Evolutionary conservation across 2,329 filamentous ascomycete species (phyloP).

Genomic region (Lasiodiplodia citricola): DNA sequence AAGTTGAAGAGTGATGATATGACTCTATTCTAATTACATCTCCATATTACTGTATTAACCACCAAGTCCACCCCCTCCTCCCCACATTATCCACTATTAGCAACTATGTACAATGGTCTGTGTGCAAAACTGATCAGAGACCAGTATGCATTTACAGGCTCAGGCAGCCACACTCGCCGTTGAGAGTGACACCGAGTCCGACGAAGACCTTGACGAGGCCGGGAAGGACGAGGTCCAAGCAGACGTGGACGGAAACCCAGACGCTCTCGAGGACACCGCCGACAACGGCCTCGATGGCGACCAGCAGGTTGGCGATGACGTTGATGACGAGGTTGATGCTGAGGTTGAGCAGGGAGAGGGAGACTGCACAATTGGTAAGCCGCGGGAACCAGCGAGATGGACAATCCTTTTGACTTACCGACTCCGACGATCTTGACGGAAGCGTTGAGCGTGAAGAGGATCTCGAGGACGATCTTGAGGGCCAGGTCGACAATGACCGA

Average conservation of each 20-base stretch:
- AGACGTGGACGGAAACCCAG: not conserved
- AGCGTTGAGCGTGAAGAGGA: conserved; percentile 51
- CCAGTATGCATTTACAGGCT: not conserved
- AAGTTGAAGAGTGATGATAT: not conserved
- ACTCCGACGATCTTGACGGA: conserved; percentile 48
- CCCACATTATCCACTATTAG: not conserved
- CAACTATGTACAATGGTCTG: not conserved
- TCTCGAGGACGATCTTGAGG: conserved; percentile 53
- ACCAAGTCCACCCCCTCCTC: not conserved
- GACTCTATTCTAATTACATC: not conserved
- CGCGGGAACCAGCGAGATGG: not conserved
- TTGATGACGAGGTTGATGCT: conserved; percentile 22
- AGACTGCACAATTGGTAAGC: not conserved
- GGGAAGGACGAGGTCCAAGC: not conserved
- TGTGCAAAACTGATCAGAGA: not conserved
- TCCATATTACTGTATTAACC: not conserved
- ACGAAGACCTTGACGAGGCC: conserved; percentile 4
- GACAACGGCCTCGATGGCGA: conserved; percentile 5
- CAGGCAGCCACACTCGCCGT: conserved; percentile 13
- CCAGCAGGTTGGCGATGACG: conserved; percentile 25
- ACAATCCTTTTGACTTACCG: conserved; percentile 8
- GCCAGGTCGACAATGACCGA: conserved; percentile 31
- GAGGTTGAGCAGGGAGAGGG: conserved; percentile 14
- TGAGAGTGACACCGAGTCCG: conserved; percentile 1
- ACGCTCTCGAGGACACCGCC: conserved; percentile 13